A percentile compares a stretch with the other conserved stretches of the same genome.
Evolutionary conservation across 257 asterid genomes (phyloP).

Genomic region (Primulina tabacum): DNA sequence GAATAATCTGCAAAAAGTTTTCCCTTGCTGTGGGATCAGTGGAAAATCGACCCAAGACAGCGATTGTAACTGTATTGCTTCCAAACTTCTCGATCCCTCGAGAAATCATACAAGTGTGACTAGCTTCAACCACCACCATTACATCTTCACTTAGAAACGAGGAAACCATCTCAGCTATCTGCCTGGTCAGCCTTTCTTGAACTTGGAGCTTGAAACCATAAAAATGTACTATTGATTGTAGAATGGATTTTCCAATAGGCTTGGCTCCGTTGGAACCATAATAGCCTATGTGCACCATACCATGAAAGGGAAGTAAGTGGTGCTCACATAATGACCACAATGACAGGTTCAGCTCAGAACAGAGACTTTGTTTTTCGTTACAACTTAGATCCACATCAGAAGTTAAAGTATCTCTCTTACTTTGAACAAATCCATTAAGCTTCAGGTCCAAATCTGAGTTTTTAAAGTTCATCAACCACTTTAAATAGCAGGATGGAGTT

Average conservation of each 20-base stretch:
- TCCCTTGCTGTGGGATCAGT: conserved; percentile 61
- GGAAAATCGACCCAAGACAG: conserved; percentile 78
- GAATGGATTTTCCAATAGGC: conserved; percentile 48
- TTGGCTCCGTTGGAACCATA: conserved; percentile 36
- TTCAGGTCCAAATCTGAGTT: conserved; percentile 56
- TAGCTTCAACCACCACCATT: conserved; percentile 86
- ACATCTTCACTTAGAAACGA: conserved; percentile 73
- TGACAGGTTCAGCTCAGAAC: conserved; percentile 58
- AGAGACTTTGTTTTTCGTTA: conserved; percentile 32
- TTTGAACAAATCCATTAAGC: conserved; percentile 43
- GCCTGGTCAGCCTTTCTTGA: conserved; percentile 92
- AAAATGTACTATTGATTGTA: conserved; percentile 75
- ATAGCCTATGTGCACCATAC: conserved; percentile 83
- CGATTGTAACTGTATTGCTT: conserved; percentile 83
- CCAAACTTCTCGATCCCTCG: conserved; percentile 90
- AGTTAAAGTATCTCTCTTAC: conserved; percentile 30
- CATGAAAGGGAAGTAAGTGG: conserved; percentile 90
- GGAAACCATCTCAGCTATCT: conserved; percentile 78
- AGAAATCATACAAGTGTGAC: conserved; percentile 92
- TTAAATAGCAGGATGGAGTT: conserved; percentile 71
- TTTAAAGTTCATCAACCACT: conserved; percentile 75
- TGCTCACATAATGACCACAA: conserved; percentile 95
- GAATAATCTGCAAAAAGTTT: conserved; percentile 73
- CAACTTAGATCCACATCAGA: conserved; percentile 29
- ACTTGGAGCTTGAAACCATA: conserved; percentile 95